phyloP scores from a whole-genome alignment of 371 early-diverging fungal genomes.

The Apophysomyces variabilis region DNA sequence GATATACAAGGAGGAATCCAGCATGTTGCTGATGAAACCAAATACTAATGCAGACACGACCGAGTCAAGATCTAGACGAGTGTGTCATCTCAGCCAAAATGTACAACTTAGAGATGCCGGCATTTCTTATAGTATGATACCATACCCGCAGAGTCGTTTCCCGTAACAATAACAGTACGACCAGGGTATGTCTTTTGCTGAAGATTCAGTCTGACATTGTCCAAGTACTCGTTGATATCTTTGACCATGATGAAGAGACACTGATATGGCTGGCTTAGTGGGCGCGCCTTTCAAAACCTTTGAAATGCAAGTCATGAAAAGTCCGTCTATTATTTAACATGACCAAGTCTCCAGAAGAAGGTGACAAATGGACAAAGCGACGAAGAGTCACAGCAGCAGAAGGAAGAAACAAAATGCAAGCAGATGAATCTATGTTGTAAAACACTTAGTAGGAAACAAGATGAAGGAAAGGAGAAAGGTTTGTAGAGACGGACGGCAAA shows the following conservation, averaged over 20 bases:
- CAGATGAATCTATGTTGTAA: too few relatives aligned
- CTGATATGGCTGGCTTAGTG: too few relatives aligned
- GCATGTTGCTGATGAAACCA: slow-evolving; percentile 47
- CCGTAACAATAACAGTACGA: slow-evolving; percentile 52
- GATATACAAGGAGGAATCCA: slow-evolving; percentile 29
- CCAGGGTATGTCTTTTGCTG: neutral
- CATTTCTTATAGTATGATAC: neutral
- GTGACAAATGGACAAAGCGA: too few relatives aligned
- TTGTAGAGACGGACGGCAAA: too few relatives aligned
- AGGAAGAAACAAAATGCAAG: too few relatives aligned
- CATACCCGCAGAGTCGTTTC: slow-evolving; percentile 76
- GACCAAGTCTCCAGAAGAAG: too few relatives aligned
- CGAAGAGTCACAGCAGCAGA: too few relatives aligned
- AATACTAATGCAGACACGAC: slow-evolving; percentile 63
- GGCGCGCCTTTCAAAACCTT: too few relatives aligned
- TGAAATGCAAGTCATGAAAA: too few relatives aligned
- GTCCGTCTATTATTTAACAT: too few relatives aligned
- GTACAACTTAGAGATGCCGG: neutral
- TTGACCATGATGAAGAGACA: neutral
- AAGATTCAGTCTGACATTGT: slow-evolving; percentile 5
- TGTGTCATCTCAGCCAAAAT: neutral
- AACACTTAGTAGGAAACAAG: too few relatives aligned
- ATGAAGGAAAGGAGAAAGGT: too few relatives aligned
- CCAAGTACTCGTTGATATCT: slow-evolving; percentile 12
- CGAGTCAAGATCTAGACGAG: slow-evolving; percentile 68